Conservation (phyloP, 495 filamentous ascomycete genomes). For the Ramalina peruviana region DNA sequence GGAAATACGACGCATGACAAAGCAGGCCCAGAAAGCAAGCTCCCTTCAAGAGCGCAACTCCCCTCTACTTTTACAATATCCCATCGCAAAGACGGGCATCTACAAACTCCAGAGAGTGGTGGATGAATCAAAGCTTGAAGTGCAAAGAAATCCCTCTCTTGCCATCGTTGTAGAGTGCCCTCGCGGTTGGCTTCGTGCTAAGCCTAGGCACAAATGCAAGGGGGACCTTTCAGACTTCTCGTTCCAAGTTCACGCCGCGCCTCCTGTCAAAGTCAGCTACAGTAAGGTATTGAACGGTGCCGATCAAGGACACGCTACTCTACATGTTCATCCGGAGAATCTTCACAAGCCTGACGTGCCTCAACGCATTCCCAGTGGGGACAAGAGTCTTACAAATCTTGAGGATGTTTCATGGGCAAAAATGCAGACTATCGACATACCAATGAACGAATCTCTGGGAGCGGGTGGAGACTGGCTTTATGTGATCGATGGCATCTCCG, state of each 20-base stretch:
- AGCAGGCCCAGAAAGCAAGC: conserved; percentile 39
- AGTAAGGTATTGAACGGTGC: conserved; percentile 66
- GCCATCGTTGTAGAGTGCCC: conserved; percentile 77
- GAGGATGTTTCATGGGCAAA: conserved; percentile 70
- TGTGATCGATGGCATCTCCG: conserved; percentile 77
- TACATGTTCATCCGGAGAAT: conserved; percentile 83
- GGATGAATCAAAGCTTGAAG: conserved; percentile 86
- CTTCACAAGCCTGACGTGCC: conserved; percentile 59
- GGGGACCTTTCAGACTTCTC: conserved; percentile 77
- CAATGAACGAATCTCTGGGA: conserved; percentile 76
- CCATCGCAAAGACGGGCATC: conserved; percentile 67
- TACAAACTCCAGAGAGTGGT: conserved; percentile 75
- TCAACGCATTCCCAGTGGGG: conserved; percentile 36
- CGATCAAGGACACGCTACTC: conserved; percentile 64
- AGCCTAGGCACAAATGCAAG: conserved; percentile 53
- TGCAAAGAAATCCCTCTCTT: conserved; percentile 57
- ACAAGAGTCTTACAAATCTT: conserved; percentile 36
- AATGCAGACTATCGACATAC: conserved; percentile 56
- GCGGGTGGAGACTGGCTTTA: conserved; percentile 72
- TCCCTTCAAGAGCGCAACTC: conserved; percentile 34
- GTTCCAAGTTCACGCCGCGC: conserved; percentile 72
- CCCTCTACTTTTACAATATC: conserved; percentile 44
- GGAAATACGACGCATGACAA: conserved; percentile 54
- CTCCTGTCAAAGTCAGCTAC: conserved; percentile 86
- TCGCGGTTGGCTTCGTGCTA: conserved; percentile 51